Evolutionary conservation across 2,329 filamentous ascomycete genomes (phyloP).

Genomic region (Fusarium drepaniforme): DNA sequence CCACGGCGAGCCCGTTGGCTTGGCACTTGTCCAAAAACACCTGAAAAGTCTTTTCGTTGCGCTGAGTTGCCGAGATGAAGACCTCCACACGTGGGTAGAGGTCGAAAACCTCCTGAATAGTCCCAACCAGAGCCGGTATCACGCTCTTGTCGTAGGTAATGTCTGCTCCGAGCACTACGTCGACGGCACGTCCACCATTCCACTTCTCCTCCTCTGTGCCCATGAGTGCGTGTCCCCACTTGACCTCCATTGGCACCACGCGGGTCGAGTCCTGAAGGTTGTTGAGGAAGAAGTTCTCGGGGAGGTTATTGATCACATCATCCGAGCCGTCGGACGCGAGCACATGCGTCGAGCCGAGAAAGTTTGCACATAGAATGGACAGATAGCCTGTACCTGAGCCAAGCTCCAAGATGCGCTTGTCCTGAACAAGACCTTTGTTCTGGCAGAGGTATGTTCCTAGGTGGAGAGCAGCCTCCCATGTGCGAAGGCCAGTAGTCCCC

Average conservation of each 20-base stretch:
- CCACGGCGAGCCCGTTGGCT: slow-evolving; percentile 57
- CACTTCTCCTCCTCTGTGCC: slow-evolving; percentile 68
- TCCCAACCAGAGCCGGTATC: slow-evolving; percentile 73
- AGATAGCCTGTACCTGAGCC: slow-evolving; percentile 83
- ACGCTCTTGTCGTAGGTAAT: slow-evolving; percentile 79
- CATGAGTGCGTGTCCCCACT: slow-evolving; percentile 73
- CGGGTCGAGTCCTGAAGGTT: slow-evolving; percentile 62
- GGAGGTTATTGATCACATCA: slow-evolving; percentile 75
- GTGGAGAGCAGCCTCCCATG: slow-evolving; percentile 85
- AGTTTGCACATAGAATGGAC: slow-evolving; percentile 78
- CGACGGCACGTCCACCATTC: slow-evolving; percentile 61
- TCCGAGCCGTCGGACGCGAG: slow-evolving; percentile 81
- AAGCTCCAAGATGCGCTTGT: slow-evolving; percentile 75
- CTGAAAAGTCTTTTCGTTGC: slow-evolving; percentile 77
- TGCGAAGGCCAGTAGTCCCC: slow-evolving; percentile 81
- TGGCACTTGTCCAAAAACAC: slow-evolving; percentile 72
- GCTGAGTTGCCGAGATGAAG: slow-evolving; percentile 77
- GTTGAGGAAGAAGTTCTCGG: slow-evolving; percentile 78
- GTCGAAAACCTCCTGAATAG: slow-evolving; percentile 71
- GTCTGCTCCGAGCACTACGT: slow-evolving; percentile 81
- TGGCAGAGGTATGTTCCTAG: slow-evolving; percentile 75
- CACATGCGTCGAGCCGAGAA: slow-evolving; percentile 69
- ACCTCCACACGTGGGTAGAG: slow-evolving; percentile 68
- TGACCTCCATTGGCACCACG: slow-evolving; percentile 67
- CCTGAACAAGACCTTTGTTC: slow-evolving; percentile 58